Conservation (phyloP, 1,139 yeast species). For the Geotrichum histeridarum region DNA sequence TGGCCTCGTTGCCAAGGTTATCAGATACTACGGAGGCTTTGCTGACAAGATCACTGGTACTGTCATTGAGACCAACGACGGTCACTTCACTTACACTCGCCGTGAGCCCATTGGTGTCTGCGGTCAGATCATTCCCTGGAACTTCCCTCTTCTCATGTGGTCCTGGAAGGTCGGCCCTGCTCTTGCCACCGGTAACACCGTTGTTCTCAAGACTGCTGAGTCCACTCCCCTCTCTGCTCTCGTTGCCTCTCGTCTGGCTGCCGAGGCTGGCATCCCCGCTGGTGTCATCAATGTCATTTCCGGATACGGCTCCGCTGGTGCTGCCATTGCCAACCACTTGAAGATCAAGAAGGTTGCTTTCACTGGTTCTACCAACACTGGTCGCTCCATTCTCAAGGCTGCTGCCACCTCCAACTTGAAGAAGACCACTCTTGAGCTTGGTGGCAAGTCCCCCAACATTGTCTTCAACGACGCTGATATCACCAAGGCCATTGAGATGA, state of each 20-base stretch:
- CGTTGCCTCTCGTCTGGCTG: slow-evolving; percentile 53
- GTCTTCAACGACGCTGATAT: slow-evolving; percentile 71
- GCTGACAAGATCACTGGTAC: slow-evolving; percentile 78
- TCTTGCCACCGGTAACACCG: slow-evolving; percentile 72
- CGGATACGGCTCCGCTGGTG: slow-evolving; percentile 74
- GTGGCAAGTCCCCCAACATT: slow-evolving; percentile 82
- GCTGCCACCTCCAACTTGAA: slow-evolving; percentile 47
- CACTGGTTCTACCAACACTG: slow-evolving; percentile 78
- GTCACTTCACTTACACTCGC: slow-evolving; percentile 69
- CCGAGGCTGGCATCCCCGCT: slow-evolving; percentile 71
- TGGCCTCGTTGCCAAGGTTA: slow-evolving; percentile 50
- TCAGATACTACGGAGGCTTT: slow-evolving; percentile 78
- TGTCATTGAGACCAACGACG: slow-evolving; percentile 58
- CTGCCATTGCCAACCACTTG: slow-evolving; percentile 63
- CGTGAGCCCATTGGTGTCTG: slow-evolving; percentile 81
- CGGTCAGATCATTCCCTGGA: slow-evolving; percentile 83
- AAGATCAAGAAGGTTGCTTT: slow-evolving; percentile 71
- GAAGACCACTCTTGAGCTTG: slow-evolving; percentile 75
- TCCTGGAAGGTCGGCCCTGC: slow-evolving; percentile 85
- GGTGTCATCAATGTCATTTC: slow-evolving; percentile 73
- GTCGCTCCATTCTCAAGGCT: slow-evolving; percentile 65
- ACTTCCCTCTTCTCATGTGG: slow-evolving; percentile 77
- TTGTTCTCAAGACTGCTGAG: slow-evolving; percentile 75
- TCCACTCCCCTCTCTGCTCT: slow-evolving; percentile 76
- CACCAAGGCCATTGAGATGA: slow-evolving; percentile 56